phyloP scores from a whole-genome alignment of 192 early-diverging fungal genomes.

The Jimgerdemannia flammicorona region DNA sequence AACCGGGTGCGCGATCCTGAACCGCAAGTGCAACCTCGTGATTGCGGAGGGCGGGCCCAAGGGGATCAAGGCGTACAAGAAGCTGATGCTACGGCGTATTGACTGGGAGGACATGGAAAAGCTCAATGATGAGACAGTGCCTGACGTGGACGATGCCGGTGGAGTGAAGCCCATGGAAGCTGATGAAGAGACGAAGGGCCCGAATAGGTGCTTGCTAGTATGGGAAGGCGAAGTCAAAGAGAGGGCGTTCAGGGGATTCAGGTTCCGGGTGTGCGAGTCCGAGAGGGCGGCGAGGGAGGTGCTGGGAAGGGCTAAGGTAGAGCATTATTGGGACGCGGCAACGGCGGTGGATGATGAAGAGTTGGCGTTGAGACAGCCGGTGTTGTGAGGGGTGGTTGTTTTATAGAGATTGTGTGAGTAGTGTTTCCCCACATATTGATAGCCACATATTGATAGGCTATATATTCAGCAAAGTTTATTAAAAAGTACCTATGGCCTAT shows the following conservation, averaged over 20 bases:
- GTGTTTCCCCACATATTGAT: too few species aligned
- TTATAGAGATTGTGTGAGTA: too few species aligned
- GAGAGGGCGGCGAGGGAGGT: slow-evolving; percentile 72
- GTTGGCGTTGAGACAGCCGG: slow-evolving; percentile 32
- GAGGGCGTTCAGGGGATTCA: slow-evolving; percentile 76
- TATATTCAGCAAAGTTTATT: too few species aligned
- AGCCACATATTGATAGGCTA: too few species aligned
- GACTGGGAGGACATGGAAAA: slow-evolving; percentile 76
- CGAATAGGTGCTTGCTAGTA: slow-evolving; percentile 84
- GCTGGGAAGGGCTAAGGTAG: slow-evolving; percentile 63
- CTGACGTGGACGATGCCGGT: slow-evolving; percentile 36
- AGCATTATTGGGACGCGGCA: slow-evolving; percentile 90
- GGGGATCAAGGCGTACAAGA: slow-evolving; percentile 88
- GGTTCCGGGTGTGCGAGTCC: slow-evolving; percentile 62
- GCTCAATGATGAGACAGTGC: slow-evolving; percentile 29
- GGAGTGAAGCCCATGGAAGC: slow-evolving; percentile 24
- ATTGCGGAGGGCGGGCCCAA: slow-evolving; percentile 93
- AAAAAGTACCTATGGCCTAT: too few species aligned
- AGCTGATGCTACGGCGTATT: slow-evolving; percentile 93
- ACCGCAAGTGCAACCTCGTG: slow-evolving; percentile 74
- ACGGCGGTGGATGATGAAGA: slow-evolving; percentile 43
- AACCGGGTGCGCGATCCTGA: slow-evolving; percentile 76
- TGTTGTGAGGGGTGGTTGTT: slow-evolving; percentile 9
- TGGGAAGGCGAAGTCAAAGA: slow-evolving; percentile 91
- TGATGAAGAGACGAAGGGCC: slow-evolving; percentile 36